Conservation (phyloP, 345 rosid species). For the Cardamine occulta region DNA sequence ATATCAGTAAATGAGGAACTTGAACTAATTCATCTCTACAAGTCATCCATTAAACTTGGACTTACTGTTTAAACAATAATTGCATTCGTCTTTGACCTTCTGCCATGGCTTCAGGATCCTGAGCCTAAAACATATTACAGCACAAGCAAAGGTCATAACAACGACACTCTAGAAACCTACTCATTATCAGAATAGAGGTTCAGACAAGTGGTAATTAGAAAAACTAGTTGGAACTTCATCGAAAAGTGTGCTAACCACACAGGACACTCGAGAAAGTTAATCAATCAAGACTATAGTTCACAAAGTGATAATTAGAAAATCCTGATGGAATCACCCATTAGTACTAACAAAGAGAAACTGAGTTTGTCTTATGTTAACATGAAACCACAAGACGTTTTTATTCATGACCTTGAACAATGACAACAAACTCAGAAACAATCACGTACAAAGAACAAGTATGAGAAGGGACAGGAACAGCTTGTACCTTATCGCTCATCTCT, state of each 20-base stretch:
- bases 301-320: not conserved
- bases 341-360: not conserved
- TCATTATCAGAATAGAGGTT: slow-evolving; percentile 8
- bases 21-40: too few species aligned
- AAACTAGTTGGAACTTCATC: slow-evolving; percentile 6
- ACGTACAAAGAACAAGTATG: slow-evolving; percentile 14
- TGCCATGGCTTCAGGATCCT: slow-evolving; percentile 51
- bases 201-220: slow-evolving; percentile 2
- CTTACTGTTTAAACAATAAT: slow-evolving; percentile 53
- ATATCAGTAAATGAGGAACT: slow-evolving; percentile 16
- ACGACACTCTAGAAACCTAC: slow-evolving; percentile 18
- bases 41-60: not conserved
- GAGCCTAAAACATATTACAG: slow-evolving; percentile 36
- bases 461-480: not conserved
- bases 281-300: slow-evolving; percentile 14
- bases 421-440: slow-evolving; percentile 16
- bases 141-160: slow-evolving; percentile 9
- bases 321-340: not conserved
- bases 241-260: not conserved
- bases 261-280: slow-evolving; percentile 3
- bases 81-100: slow-evolving; percentile 49
- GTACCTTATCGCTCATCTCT: slow-evolving; percentile 48
- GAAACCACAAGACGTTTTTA: not conserved
- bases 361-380: not conserved
- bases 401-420: not conserved